Base-by-base conservation (phyloP, 345 rosid species). In the Eutrema japonicum region DNA sequence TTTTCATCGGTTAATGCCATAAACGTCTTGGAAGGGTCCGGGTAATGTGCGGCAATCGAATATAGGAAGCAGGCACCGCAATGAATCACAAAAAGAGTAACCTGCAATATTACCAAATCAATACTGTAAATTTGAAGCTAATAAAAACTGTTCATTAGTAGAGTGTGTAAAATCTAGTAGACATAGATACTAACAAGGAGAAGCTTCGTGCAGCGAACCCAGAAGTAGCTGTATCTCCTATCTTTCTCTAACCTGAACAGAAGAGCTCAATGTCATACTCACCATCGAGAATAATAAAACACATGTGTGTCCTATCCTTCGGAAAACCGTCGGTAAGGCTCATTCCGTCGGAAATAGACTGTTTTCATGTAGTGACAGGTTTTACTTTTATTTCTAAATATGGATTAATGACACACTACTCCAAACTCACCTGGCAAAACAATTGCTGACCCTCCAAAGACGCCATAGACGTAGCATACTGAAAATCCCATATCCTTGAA, bases 391-490 rank as follows among this genome's bases (percentile, higher is more conserved):
- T 22, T 22, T 22, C 26, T 22, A 22, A 22, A 22, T 22, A 22
- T 22, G 26, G 26, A 22, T 22, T 22, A 22, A 22, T 22, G 26
- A 22, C 38, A 50, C 11, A 35, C 38, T 7, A 35, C 38, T 35
- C 8, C 8, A 35, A 37, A 29, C 52, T 62, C 38, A 78, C 89
- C 86, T 83, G 30, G 91, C 77, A 41, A 90, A 90, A 69, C 84
- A 80, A 18, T 45, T 30, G 63, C 96, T 86, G 57, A 87, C 96
- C 43, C 94, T 83, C 1, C 92, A 83, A 53, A 93, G 96, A 60
- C 97, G 97, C 98, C 98, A 93, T 3, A 93, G 85, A 36, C 98
- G 96, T 16, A 93, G 85, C 92, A 93, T 87, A 66, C 83, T 87
- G 45, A 90, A 84, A 42, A 85, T 82, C 0, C 96, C 93, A 66